phyloP scores from a whole-genome alignment of 352 stramenopile genomes.

The Pythium grandisporangium region DNA sequence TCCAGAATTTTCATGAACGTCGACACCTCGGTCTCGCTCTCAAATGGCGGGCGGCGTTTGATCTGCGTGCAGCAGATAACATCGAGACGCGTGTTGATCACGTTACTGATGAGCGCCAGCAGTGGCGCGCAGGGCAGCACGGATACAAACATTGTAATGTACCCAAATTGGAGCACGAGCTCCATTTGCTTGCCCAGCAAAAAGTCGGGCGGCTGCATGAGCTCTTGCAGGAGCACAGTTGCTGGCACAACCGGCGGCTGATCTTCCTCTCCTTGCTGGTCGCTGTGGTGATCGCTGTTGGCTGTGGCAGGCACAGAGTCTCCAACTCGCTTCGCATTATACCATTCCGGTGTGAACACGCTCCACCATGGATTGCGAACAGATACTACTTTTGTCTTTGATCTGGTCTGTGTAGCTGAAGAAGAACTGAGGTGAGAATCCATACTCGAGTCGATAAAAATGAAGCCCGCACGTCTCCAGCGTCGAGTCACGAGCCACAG shows the following conservation, averaged over 20 bases:
- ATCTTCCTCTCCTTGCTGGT: not conserved
- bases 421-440: not conserved
- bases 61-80: constrained; percentile 71
- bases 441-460: not conserved
- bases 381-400: no score
- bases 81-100: constrained; percentile 83
- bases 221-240: constrained; percentile 50
- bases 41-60: constrained; percentile 61
- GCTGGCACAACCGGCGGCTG: constrained; percentile 13
- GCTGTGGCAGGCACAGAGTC: constrained; percentile 2
- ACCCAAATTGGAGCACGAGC: constrained; percentile 86
- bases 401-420: no score
- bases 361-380: not conserved
- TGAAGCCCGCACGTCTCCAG: constrained; percentile 36
- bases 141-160: constrained; percentile 92
- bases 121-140: constrained; percentile 86
- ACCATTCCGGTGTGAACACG: constrained; percentile 45
- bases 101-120: constrained; percentile 81
- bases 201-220: constrained; percentile 63
- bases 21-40: constrained; percentile 79
- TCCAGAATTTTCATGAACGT: constrained; percentile 89
- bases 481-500: constrained; percentile 33
- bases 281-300: not conserved
- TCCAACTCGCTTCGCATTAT: constrained; percentile 24
- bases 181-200: constrained; percentile 78